phyloP scores from a whole-genome alignment of 352 stramenopile species.

The Phytophthora litchii region DNA sequence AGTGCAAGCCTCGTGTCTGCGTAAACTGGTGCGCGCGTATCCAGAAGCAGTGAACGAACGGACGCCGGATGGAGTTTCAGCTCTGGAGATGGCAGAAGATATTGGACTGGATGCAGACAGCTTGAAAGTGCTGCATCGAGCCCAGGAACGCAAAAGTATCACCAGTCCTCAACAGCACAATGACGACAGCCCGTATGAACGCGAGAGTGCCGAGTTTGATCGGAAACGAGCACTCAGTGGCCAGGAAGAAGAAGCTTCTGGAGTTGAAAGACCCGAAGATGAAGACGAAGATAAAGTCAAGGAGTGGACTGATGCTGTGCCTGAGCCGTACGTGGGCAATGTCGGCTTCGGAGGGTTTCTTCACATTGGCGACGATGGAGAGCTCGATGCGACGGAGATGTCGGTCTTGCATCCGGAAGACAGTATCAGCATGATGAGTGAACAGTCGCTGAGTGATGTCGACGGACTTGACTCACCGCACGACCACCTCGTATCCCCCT shows the following conservation, averaged over 20 bases:
- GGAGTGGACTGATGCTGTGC: conserved; percentile 24
- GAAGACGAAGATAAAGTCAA: conserved; percentile 22
- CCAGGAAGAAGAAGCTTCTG: conserved; percentile 41
- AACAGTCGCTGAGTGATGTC: conserved; percentile 47
- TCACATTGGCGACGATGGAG: conserved; percentile 25
- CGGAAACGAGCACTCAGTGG: conserved; percentile 12
- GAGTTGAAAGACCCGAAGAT: conserved; percentile 18
- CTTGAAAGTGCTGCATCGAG: conserved; percentile 55
- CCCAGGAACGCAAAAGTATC: conserved; percentile 17
- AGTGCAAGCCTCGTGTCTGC: conserved; percentile 52
- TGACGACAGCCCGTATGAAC: conserved; percentile 26
- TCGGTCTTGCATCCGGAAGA: conserved; percentile 32
- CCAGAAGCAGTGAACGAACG: conserved; percentile 51
- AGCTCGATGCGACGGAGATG: conserved; percentile 12
- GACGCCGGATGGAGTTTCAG: conserved; percentile 52
- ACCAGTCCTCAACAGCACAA: conserved; percentile 15
- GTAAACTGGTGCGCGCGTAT: conserved; percentile 58
- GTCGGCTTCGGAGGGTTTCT: conserved; percentile 26
- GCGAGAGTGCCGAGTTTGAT: conserved; percentile 15
- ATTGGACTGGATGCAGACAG: conserved; percentile 45
- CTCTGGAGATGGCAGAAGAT: conserved; percentile 60
- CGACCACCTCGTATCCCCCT: conserved; percentile 64
- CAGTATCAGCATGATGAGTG: conserved; percentile 48
- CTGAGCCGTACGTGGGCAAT: conserved; percentile 35
- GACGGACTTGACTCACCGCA: conserved; percentile 46